Evolutionary conservation across 352 stramenopile genomes (phyloP), one percentile per base, ranked within the genome.

Genomic region (Globisporangium spiculum): DNA sequence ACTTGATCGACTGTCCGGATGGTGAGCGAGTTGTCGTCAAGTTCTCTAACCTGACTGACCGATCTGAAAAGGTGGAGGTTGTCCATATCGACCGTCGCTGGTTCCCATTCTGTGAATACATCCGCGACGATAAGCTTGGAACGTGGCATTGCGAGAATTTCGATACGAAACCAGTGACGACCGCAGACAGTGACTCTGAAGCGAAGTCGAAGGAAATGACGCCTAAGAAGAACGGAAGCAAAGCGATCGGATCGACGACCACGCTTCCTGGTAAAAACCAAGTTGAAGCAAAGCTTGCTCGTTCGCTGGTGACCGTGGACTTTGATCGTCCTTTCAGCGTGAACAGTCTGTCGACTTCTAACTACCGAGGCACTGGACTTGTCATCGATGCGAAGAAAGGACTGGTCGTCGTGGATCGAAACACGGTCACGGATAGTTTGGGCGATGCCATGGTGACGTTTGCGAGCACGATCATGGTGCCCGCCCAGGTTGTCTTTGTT

Each of bases 401-500:
- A 0, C 71, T 98, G 4, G 92, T 98, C 3, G 86, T 97, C 48
- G 91, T 97, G 27, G 93, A 98, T 76, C 89, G 92, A 48, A 97
- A 97, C 69, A 98, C 93, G 5, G 92, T 98, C 27, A 94, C 90
- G 4, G 90, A 94, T 64, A 88, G 86, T 41, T 75, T 97, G 32
- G 90, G 90, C 32, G 91, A 97, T 69, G 85, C 89, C 18, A 92
- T 90, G 76, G 86, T 98, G 20, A 96, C 92, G 12, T 95, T 98
- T 66, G 91, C 89, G 1, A 96, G 87, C 68, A 96, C 88, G n/a
- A 90, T 96, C 18, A 90, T 97, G 67, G 85, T 96, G 12, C 89
- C 90, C 0, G 91, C 86, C 10, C 80, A 90, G 22, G 87, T 97
- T 0, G 77, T 97, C n/a, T 97, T 98, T 62, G 88, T 97, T 1